These are phyloP conservation scores for Aureobasidium sp. DNA, from an alignment of 2,329 filamentous ascomycete species.

Conservation along the genomic window DNA sequence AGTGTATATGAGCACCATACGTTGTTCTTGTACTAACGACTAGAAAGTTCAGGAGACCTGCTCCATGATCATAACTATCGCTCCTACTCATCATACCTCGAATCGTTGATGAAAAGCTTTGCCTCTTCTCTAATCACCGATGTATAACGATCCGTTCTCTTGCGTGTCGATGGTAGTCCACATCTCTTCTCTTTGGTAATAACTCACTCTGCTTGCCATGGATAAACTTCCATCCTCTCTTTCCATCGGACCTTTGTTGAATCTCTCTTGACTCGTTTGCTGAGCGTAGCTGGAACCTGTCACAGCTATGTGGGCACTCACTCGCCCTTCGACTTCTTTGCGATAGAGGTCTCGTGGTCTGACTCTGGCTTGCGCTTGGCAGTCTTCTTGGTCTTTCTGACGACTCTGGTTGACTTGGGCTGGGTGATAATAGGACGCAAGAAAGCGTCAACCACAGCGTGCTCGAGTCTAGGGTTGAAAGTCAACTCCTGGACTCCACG, in stretches of 20 bases:
- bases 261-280: background rate
- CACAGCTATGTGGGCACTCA: background rate
- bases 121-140: background rate
- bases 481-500: constrained; percentile 1
- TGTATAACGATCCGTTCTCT: background rate
- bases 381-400: background rate
- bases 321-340: background rate
- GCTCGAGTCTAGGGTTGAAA: background rate
- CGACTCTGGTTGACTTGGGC: background rate
- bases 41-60: background rate
- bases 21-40: background rate
- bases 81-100: background rate
- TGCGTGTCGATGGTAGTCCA: background rate
- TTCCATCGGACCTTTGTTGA: background rate
- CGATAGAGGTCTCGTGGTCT: background rate
- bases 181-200: background rate
- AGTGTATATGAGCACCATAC: background rate
- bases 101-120: background rate
- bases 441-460: background rate
- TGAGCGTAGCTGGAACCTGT: background rate
- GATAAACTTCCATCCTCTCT: background rate
- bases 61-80: background rate
- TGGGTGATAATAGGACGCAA: background rate
- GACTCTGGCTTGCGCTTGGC: background rate
- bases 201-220: background rate